Evolutionary conservation across 2,329 filamentous ascomycete genomes (phyloP), one percentile per base, ranked within the genome.

Genomic region (Podosphaera fusca): DNA sequence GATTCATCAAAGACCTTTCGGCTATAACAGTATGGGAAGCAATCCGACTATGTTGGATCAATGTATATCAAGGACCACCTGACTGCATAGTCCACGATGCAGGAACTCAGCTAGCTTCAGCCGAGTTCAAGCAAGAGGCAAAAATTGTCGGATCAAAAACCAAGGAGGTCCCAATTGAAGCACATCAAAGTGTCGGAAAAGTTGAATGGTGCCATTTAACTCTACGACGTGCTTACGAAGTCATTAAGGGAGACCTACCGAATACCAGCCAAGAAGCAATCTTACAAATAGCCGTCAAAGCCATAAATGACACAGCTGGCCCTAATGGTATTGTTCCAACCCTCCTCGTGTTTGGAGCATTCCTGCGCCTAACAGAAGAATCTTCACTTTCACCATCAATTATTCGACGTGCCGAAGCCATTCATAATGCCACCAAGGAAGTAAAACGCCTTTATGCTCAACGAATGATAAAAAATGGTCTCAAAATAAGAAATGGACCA

Each of bases 201-300:
- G 40, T 58, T 36, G 56, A 58, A 35, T 30, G 46, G 7, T 59
- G 59, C 35, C 33, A 61, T 56, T 31, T 31, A 14, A 52, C 52
- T 31, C n/a, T 60, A n/a, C 34, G 33, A 45, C 42, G 51, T 2
- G 55, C 50, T 3, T 61, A 56, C 42, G 10, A 47, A 40, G 58
- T 60, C 33, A 56, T 61, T 29, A 38, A 29, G 14, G 31, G 12
- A 3, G 52, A 61, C 42, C 12, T 60, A 9, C 45, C 12, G 1
- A 52, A 58, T 21, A 49, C 54, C 40, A 51, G 36, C 4, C 52
- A n/a, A 33, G 42, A 59, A 9, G 45, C 55, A 47, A 38, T 42
- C 8, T 52, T 61, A 8, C 42, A 60, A 57, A 60, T 61, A 33
- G 55, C 55, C 2, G 36, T 61, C 10, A 61, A 36, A 33, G 50